Base-by-base conservation (phyloP, 768 basidiomycete genomes). In the Lactarius deliciosus region DNA sequence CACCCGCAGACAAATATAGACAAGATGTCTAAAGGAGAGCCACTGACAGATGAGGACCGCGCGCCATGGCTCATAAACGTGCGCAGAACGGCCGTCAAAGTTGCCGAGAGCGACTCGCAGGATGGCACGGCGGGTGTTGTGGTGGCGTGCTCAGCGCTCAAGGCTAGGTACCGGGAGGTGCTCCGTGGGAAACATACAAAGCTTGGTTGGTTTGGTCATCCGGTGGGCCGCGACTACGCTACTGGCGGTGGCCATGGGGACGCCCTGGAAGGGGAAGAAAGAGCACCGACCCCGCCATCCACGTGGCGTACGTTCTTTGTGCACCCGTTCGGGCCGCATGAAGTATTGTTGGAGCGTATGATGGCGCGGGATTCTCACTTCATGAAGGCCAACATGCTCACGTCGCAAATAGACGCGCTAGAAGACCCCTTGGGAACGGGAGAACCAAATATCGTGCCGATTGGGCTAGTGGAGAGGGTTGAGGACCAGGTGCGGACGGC, bases 121-220 rank as follows among this genome's bases (percentile, higher is more conserved):
- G 30, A 54, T 57, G 59, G 55, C 45, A n/a, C 15, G 34, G 55
- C 60, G 11, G 92, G 91, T 1, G 83, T 91, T n/a, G 85, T 98
- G 50, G 83, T 94, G 45, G 91, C 88, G 43, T 96, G 94, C 76
- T 96, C 94, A 25, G 86, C 94, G 68, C 77, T 98, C 74, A 95
- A 90, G 77, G 81, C 73, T 71, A 81, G 81, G 68, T 98, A 98
- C 75, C 88, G 96, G 6, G 88, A 91, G 66, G 83, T 94, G 57
- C 76, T 98, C 64, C 83, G 96, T 10, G 94, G 92, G 3, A 32
- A 45, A 43, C 25, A 32, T 0, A 20, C 59, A 30, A 25, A 69
- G 18, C 57, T 69, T 5, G 58, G 41, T 43, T 16, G 25, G 43
- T 11, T 18, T 10, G 18, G 1, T 22, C 2, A 30, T n/a, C 30